Evolutionary conservation across 1,284 basidiomycete species (phyloP).

Genomic region (Ustilago curta): DNA sequence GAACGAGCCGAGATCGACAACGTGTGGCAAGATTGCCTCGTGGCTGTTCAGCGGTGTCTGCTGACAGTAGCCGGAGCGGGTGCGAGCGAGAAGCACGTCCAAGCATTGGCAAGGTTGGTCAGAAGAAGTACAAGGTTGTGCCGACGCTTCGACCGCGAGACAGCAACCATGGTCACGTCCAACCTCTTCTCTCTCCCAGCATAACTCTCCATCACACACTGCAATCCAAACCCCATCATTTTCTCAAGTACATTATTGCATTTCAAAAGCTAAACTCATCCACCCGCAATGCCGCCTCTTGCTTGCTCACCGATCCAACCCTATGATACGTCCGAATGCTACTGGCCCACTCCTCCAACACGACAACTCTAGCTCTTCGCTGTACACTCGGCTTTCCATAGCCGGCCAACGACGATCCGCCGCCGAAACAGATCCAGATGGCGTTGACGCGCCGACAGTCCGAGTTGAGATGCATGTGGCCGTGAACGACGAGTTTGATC

Average conservation of each 20-base stretch:
- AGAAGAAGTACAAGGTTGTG: conserved; percentile 17
- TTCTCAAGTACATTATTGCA: conserved; percentile 1
- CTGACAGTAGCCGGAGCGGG: conserved; percentile 4
- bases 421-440: conserved; percentile 94
- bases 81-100: not conserved
- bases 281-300: conserved; percentile 6
- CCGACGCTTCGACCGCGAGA: conserved; percentile 21
- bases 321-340: conserved; percentile 88
- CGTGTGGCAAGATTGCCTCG: conserved; percentile 5
- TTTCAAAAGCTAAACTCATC: conserved; percentile 37
- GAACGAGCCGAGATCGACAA: not conserved
- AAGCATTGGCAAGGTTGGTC: conserved; percentile 12
- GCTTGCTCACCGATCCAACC: conserved; percentile 72
- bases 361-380: conserved; percentile 49
- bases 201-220: not conserved
- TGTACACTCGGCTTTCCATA: conserved; percentile 46
- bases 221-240: not conserved
- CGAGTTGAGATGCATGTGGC: conserved; percentile 72
- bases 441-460: conserved; percentile 85
- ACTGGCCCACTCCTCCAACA: conserved; percentile 79
- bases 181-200: conserved; percentile 19
- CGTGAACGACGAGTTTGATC: conserved; percentile 52
- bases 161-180: conserved; percentile 9
- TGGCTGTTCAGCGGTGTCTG: conserved; percentile 14
- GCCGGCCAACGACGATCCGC: conserved; percentile 74